Conservation (phyloP, 768 basidiomycete species). For the Calocybe indica region DNA sequence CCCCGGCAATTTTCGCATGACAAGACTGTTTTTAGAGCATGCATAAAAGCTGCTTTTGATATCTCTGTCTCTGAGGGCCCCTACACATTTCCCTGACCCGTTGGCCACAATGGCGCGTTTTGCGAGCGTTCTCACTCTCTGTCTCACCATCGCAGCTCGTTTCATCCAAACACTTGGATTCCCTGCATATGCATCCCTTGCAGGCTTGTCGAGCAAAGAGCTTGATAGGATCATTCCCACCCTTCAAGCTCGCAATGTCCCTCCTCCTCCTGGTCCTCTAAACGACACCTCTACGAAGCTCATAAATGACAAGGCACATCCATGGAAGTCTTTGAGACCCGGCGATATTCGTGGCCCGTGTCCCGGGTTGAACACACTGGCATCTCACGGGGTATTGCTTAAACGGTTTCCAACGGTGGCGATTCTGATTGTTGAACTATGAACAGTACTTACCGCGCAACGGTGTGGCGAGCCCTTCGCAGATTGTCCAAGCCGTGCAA, state of each 20-base stretch:
- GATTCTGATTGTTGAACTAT: too few relatives aligned
- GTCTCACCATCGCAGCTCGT: too few relatives aligned
- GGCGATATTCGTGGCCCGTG: constrained; percentile 18
- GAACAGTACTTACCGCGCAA: neutral
- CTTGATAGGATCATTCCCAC: constrained; percentile 12
- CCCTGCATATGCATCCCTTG: constrained; percentile 17
- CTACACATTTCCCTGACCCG: too few relatives aligned
- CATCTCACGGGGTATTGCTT: constrained; percentile 15
- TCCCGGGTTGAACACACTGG: constrained; percentile 18
- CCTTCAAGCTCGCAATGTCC: neutral
- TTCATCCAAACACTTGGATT: constrained; percentile 2
- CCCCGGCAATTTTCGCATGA: too few relatives aligned
- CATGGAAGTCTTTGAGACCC: constrained; percentile 13
- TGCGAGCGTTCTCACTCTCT: too few relatives aligned
- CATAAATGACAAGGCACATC: constrained; percentile 17
- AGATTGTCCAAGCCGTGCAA: too few relatives aligned
- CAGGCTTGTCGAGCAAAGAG: constrained; percentile 15
- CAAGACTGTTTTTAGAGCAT: too few relatives aligned
- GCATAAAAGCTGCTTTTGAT: too few relatives aligned
- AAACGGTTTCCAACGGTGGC: neutral
- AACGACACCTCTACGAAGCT: constrained; percentile 17
- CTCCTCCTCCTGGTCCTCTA: constrained; percentile 4
- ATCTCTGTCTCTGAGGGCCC: too few relatives aligned
- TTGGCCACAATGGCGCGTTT: too few relatives aligned
- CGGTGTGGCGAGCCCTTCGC: neutral